Base-by-base conservation (phyloP, 495 filamentous ascomycete genomes). In the Penicillium robsamsonii region DNA sequence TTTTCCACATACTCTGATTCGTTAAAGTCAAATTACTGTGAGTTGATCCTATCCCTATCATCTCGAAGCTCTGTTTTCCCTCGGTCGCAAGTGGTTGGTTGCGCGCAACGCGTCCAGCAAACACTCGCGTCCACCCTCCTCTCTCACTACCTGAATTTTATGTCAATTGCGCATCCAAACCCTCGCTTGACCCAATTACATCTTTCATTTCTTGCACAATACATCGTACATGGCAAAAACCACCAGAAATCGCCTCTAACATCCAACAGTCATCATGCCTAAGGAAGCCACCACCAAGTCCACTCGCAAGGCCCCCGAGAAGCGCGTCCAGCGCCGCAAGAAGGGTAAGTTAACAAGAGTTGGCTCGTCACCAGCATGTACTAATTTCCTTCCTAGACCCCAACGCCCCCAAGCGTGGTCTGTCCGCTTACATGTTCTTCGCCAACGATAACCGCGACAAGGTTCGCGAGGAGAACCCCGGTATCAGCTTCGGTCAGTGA, bases 361-460 rank as follows among this genome's bases (percentile, higher is more conserved):
- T n/a, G n/a, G 45, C 11, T 8, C 15, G 1, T 27, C 27, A 47
- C 29, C 33, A 37, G 38, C 54, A 0, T 59, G 56, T 40, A 65
- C 61, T 53, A 18, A 30, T 20, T 30, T 18, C 15, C 45, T 17
- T 7, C 0, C 2, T 60, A 97, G 94, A 98, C 74, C 94, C 94
- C 76, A 97, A 97, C 73, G 92, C 92, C 46, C 94, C 94, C 70
- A 99, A 97, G 89, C 90, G 94, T 77, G 95, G 92, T 77, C 89
- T 99, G 46, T 99, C 94, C 20, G 94, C 95, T 49, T 99, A 99
- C 85, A 99, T 99, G 94, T 99, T 97, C 85, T 99, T 99, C 72
- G 94, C 94, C 82, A 97, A 97, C 66, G 95, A 97, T 72, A 89
- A 96, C 75, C 92, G 94, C 63, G 94, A 97, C 64, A 96, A 94